phyloP scores from a whole-genome alignment of 768 basidiomycete genomes.

The Lepiota venenata region DNA sequence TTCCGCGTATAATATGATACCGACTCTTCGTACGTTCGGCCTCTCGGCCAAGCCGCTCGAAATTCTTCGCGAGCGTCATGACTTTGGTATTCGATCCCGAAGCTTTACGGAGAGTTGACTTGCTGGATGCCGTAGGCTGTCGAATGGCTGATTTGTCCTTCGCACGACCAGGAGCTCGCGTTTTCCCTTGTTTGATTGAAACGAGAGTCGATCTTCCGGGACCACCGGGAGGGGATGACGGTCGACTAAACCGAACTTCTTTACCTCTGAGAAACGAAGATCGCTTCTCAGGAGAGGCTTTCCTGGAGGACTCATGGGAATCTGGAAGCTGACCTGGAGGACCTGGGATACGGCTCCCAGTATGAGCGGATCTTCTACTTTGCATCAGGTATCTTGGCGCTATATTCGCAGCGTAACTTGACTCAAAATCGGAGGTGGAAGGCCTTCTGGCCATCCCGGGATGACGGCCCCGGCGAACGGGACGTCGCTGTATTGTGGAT shows the following conservation, averaged over 20 bases:
- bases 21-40: constrained; percentile 71
- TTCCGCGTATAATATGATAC: constrained; percentile 84
- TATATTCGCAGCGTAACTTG: constrained; percentile 90
- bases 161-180: constrained; percentile 31
- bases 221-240: constrained; percentile 40
- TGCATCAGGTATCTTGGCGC: constrained; percentile 72
- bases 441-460: constrained; percentile 40
- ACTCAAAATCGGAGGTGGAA: constrained; percentile 84
- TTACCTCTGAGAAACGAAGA: constrained; percentile 28
- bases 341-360: constrained; percentile 49
- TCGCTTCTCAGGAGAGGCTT: constrained; percentile 74
- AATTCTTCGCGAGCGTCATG: constrained; percentile 85
- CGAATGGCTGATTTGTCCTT: constrained; percentile 45
- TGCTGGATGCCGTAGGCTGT: constrained; percentile 34
- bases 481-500: constrained; percentile 32
- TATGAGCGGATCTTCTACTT: constrained; percentile 40
- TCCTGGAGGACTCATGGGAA: constrained; percentile 60
- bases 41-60: constrained; percentile 79
- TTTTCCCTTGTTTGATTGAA: constrained; percentile 33
- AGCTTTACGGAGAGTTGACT: constrained; percentile 54
- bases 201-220: not conserved
- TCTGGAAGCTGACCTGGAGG: constrained; percentile 47
- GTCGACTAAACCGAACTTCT: constrained; percentile 41
- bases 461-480: constrained; percentile 46
- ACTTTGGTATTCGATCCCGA: constrained; percentile 64